Percentiles rank a stretch among this genome's conserved stretches.
These are phyloP conservation scores for Exutisphaerella laricina DNA, from an alignment of 2,329 filamentous ascomycete genomes.

Conservation along the genomic window DNA sequence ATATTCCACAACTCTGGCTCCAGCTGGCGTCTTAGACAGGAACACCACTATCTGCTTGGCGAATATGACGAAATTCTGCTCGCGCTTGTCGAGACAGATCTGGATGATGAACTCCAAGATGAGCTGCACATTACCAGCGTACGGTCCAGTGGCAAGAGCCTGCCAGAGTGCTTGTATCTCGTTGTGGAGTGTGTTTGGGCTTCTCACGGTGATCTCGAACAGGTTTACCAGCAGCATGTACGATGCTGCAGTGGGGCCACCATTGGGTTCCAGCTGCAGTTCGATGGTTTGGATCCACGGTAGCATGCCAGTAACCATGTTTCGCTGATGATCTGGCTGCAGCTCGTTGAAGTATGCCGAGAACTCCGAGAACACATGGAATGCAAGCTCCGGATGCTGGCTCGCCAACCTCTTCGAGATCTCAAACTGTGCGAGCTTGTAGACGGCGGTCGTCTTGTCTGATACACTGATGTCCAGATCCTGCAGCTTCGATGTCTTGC, in stretches of 20 bases:
- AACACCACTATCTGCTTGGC: conserved; percentile 98
- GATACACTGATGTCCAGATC: conserved; percentile 98
- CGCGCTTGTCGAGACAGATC: conserved; percentile 83
- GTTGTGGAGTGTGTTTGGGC: conserved; percentile 80
- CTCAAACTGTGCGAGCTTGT: conserved; percentile 95
- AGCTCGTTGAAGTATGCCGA: conserved; percentile 88
- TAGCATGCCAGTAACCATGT: conserved; percentile 87
- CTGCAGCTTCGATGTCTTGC: conserved; percentile 83
- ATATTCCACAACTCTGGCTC: conserved; percentile 90
- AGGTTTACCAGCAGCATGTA: conserved; percentile 94
- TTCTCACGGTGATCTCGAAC: conserved; percentile 92
- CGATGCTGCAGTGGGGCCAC: conserved; percentile 81
- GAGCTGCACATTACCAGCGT: conserved; percentile 88
- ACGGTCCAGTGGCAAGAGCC: conserved; percentile 84
- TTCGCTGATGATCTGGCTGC: conserved; percentile 75
- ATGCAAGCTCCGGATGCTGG: conserved; percentile 82
- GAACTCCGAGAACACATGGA: conserved; percentile 94
- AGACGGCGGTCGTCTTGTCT: conserved; percentile 96
- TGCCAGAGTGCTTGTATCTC: conserved; percentile 98
- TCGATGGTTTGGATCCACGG: conserved; percentile 97
- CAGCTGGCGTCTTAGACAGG: conserved; percentile 76
- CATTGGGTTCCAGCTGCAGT: conserved; percentile 83
- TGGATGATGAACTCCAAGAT: conserved; percentile 96
- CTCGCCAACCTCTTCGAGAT: conserved; percentile 86
- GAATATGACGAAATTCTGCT: conserved; percentile 97